Base-by-base conservation (phyloP, 2,329 filamentous ascomycete genomes). In the Pseudonectria buxi region DNA sequence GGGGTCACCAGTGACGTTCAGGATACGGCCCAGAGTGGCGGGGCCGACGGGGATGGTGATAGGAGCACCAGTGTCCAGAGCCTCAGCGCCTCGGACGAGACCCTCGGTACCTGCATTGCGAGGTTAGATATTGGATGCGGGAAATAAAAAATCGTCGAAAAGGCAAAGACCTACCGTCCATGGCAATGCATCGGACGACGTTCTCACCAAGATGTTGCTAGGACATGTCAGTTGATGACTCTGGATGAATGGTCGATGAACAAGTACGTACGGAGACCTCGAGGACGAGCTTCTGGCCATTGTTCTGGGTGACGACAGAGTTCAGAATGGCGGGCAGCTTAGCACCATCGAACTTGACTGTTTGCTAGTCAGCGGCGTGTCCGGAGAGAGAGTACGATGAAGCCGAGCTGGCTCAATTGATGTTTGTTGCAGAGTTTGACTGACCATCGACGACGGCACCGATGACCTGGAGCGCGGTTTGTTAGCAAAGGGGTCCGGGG, bases 1-100 rank as follows among this genome's bases (percentile, higher is more conserved):
- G 64, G 92, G 92, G 72, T 98, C 90, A 81, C 92, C 92, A 76
- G 92, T 98, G 74, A 98, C 92, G 81, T 98, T 98, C 76, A 98
- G 89, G 79, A 98, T 98, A 76, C 92, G 92, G 62, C 92, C 92
- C 57, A 98, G 86, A 54, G 88, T 95, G 65, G 75, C 86, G 64
- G 80, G 78, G 60, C 92, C 92, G 70, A 96, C 90, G 64, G 90
- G 90, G 59, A 98, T 89, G 71, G 78, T 88, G 76, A 98, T 98
- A 64, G 92, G 92, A 55, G 80, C 74, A 65, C 92, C 92, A 64
- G 90, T 95, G 71, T 98, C 92, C 58, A 68, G 69, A 56, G 82
- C 87, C 68, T 78, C 77, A 63, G 81, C 72, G 65, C 92, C 92
- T 80, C 92, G 90, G 66, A 90, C 85, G 58, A 98, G 87, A 92